These are phyloP conservation scores for Tricholoma furcatifolium DNA, from an alignment of 768 basidiomycete genomes.

Conservation along the genomic window DNA sequence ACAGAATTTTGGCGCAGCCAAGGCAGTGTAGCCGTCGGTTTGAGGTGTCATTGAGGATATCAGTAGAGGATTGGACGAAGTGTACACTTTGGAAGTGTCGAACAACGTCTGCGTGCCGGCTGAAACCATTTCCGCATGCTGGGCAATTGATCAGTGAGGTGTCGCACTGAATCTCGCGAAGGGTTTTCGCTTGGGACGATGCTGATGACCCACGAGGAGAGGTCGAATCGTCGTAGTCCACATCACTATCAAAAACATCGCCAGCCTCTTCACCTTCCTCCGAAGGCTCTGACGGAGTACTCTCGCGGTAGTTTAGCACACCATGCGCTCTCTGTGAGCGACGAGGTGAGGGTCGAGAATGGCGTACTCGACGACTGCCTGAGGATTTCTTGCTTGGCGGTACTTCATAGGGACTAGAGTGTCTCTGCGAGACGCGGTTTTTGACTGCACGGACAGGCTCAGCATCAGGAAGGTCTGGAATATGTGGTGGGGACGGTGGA, in stretches of 20 bases:
- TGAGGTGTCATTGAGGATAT: slow-evolving; percentile 12
- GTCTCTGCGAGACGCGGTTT: neutral
- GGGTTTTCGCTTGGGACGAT: neutral
- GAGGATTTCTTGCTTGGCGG: neutral
- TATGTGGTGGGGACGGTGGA: neutral
- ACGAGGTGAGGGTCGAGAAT: neutral
- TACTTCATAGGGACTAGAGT: slow-evolving; percentile 2
- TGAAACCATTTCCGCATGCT: slow-evolving; percentile 1
- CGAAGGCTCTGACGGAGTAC: neutral
- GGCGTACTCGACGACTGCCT: neutral
- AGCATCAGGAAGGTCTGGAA: neutral
- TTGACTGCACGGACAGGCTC: neutral
- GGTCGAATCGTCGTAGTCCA: neutral
- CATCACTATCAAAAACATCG: neutral
- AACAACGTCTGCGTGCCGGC: slow-evolving; percentile 11
- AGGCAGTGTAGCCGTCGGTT: slow-evolving; percentile 9
- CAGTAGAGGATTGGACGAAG: neutral
- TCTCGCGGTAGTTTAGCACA: neutral
- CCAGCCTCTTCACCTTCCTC: slow-evolving; percentile 1
- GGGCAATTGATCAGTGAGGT: slow-evolving; percentile 6
- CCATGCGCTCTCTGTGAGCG: slow-evolving; percentile 4
- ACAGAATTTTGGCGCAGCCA: slow-evolving; percentile 12
- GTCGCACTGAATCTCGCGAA: slow-evolving; percentile 4
- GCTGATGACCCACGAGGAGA: neutral
- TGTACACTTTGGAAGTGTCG: slow-evolving; percentile 12